phyloP scores from a whole-genome alignment of 768 basidiomycete species.

The Glaciozyma martinii region DNA sequence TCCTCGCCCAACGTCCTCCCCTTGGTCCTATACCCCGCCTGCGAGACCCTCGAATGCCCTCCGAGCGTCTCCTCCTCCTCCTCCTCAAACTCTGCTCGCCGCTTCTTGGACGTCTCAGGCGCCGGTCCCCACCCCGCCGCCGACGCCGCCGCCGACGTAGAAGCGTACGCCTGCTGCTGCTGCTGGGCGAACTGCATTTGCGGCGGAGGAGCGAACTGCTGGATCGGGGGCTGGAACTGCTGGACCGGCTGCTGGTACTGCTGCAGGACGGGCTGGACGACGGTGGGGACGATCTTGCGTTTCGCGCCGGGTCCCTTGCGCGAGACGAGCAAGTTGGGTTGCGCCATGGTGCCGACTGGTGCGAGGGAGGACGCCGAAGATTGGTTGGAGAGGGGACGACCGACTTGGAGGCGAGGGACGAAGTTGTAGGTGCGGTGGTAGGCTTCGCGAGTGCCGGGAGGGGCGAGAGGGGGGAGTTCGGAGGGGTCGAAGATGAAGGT shows the following conservation, averaged over 20 bases:
- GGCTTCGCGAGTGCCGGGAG: conserved; percentile 53
- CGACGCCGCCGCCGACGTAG: not conserved
- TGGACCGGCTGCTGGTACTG: not conserved
- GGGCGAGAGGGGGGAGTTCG: conserved; percentile 38
- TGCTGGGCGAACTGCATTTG: too few relatives aligned
- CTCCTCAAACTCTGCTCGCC: not conserved
- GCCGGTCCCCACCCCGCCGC: not conserved
- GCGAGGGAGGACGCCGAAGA: conserved; percentile 4
- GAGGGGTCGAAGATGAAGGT: conserved; percentile 65
- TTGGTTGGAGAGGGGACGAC: conserved; percentile 2
- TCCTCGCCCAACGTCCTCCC: conserved; percentile 15
- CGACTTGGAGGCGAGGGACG: not conserved
- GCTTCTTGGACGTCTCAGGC: conserved; percentile 8
- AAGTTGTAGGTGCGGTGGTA: conserved; percentile 24
- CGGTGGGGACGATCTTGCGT: not conserved
- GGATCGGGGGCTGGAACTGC: not conserved
- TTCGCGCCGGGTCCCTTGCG: conserved; percentile 28
- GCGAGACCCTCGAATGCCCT: conserved; percentile 8
- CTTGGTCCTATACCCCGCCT: conserved; percentile 4
- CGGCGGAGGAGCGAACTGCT: not conserved
- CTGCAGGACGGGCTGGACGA: not conserved
- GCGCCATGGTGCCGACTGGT: conserved; percentile 1
- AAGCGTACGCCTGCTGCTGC: not conserved
- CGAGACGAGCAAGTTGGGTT: conserved; percentile 28
- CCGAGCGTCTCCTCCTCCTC: not conserved